Conservation (phyloP, 2,329 filamentous ascomycete species). For the Hypoxylon sp. region DNA sequence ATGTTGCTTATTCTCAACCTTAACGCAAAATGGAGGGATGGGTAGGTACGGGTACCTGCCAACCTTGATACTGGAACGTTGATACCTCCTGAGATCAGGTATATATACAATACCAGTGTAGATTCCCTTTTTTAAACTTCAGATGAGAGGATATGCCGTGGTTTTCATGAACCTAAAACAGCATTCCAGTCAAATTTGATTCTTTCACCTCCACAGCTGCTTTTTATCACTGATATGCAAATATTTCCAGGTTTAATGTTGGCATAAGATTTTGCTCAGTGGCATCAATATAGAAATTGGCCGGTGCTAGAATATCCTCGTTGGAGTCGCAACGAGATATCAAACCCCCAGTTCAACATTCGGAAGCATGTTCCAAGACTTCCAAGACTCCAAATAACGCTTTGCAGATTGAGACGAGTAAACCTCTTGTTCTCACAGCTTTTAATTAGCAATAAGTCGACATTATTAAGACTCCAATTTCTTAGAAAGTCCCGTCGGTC, state of each 20-base stretch:
- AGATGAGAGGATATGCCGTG: slow-evolving; percentile 9
- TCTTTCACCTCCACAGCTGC: background rate
- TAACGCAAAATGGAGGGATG: slow-evolving; percentile 13
- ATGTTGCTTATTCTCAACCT: slow-evolving; percentile 12
- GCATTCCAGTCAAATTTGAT: slow-evolving; percentile 3
- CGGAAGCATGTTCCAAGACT: slow-evolving; percentile 3
- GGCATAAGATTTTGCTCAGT: slow-evolving; percentile 3
- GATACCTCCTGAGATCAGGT: background rate
- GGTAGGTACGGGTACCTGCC: slow-evolving; percentile 17
- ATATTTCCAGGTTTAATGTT: background rate
- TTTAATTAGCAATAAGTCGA: slow-evolving; percentile 1
- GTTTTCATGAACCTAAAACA: slow-evolving; percentile 20
- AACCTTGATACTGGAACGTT: slow-evolving; percentile 11
- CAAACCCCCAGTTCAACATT: slow-evolving; percentile 21
- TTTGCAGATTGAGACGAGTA: slow-evolving; percentile 13
- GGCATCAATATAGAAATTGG: slow-evolving; percentile 8
- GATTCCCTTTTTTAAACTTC: slow-evolving; percentile 25
- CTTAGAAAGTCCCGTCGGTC: background rate
- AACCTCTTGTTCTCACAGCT: slow-evolving; percentile 1
- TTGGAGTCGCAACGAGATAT: slow-evolving; percentile 19
- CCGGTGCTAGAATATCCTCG: slow-evolving; percentile 12
- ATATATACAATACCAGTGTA: slow-evolving; percentile 9
- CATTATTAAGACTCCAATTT: background rate
- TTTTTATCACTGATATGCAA: slow-evolving; percentile 1
- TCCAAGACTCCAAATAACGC: slow-evolving; percentile 3